These are phyloP conservation scores for Comarum palustre DNA, from an alignment of 306 rosid species.

Conservation along the genomic window DNA sequence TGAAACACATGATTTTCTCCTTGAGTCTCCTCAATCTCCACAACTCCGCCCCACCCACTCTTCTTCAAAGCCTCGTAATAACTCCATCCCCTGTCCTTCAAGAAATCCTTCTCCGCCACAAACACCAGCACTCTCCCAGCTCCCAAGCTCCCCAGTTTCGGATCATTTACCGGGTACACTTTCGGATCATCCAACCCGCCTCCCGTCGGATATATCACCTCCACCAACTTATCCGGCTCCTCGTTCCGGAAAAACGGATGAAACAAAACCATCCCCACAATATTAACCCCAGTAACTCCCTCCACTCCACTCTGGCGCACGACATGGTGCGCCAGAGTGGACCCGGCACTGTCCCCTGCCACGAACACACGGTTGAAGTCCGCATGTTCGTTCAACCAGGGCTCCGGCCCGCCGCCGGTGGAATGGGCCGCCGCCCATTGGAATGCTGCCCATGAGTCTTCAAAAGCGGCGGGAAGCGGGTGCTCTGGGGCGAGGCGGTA, in stretches of 20 bases:
- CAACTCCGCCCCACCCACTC: slow-evolving; percentile 33
- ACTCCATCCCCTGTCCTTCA: slow-evolving; percentile 26
- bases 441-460: slow-evolving; percentile 29
- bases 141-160: slow-evolving; percentile 24
- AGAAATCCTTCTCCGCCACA: slow-evolving; percentile 28
- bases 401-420: slow-evolving; percentile 16
- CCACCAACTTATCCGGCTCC: slow-evolving; percentile 21
- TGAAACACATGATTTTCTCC: slow-evolving; percentile 36
- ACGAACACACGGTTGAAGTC: slow-evolving; percentile 24
- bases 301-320: slow-evolving; percentile 13
- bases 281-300: slow-evolving; percentile 6
- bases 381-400: slow-evolving; percentile 27
- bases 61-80: slow-evolving; percentile 22
- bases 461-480: slow-evolving; percentile 33
- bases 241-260: slow-evolving; percentile 30
- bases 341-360: slow-evolving; percentile 37
- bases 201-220: slow-evolving; percentile 24
- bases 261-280: slow-evolving; percentile 19
- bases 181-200: slow-evolving; percentile 33
- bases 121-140: slow-evolving; percentile 25
- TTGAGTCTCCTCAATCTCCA: slow-evolving; percentile 25
- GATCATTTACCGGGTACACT: slow-evolving; percentile 28
- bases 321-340: slow-evolving; percentile 23
- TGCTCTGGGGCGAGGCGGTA: slow-evolving; percentile 36
- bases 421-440: slow-evolving; percentile 27